These are phyloP conservation scores for Russula brevipes DNA, from an alignment of 768 basidiomycete species.

Conservation along the genomic window DNA sequence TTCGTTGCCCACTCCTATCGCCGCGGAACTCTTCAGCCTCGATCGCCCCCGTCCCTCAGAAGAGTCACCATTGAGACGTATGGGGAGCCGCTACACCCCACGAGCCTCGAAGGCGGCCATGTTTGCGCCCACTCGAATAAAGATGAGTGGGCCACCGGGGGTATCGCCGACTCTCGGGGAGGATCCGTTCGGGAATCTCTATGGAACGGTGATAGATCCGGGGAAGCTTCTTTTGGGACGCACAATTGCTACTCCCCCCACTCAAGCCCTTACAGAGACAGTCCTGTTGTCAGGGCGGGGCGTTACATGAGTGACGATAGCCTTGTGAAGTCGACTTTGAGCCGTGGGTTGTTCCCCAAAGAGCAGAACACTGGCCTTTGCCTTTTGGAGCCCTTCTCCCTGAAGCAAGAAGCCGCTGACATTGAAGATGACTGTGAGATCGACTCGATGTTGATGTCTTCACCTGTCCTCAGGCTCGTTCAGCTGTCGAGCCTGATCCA, in stretches of 20 bases:
- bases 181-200: conserved; percentile 22
- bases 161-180: conserved; percentile 16
- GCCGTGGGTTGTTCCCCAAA: conserved; percentile 11
- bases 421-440: conserved; percentile 22
- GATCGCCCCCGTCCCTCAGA: conserved; percentile 32
- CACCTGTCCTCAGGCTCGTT: conserved; percentile 22
- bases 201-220: conserved; percentile 11
- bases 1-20: conserved; percentile 34
- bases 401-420: conserved; percentile 20
- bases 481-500: background rate
- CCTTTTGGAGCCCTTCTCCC: conserved; percentile 30
- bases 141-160: conserved; percentile 12
- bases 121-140: conserved; percentile 22
- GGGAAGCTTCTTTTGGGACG: conserved; percentile 10
- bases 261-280: conserved; percentile 24
- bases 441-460: conserved; percentile 25
- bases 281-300: conserved; percentile 24
- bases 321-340: conserved; percentile 15
- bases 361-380: conserved; percentile 25
- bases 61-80: conserved; percentile 42
- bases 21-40: conserved; percentile 29
- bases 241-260: conserved; percentile 12
- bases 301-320: conserved; percentile 20
- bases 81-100: conserved; percentile 14
- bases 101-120: conserved; percentile 17